Evolutionary conservation across 805 yeast genomes (phyloP).

Genomic region (Spathaspora girioi): DNA sequence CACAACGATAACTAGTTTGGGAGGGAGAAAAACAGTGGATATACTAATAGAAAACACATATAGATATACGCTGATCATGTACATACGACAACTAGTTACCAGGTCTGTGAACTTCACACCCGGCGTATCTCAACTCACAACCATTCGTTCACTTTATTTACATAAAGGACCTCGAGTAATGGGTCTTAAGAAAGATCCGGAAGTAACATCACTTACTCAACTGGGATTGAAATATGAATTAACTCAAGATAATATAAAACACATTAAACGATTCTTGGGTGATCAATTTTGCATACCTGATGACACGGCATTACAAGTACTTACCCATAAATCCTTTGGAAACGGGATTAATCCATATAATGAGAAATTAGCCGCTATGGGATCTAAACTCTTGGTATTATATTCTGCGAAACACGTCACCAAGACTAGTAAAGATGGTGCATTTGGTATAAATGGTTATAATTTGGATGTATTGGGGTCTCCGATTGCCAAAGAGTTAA

Average conservation of each 20-base stretch:
- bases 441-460: slow-evolving; percentile 40
- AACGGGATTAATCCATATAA: slow-evolving; percentile 88
- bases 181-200: slow-evolving; percentile 70
- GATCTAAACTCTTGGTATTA: slow-evolving; percentile 57
- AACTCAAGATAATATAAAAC: slow-evolving; percentile 43
- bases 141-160: slow-evolving; percentile 29
- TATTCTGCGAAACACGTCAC: slow-evolving; percentile 42
- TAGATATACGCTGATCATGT: neutral
- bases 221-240: slow-evolving; percentile 49
- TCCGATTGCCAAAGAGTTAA: slow-evolving; percentile 46
- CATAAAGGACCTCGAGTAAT: slow-evolving; percentile 56
- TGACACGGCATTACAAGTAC: slow-evolving; percentile 64
- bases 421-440: slow-evolving; percentile 21
- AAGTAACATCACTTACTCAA: slow-evolving; percentile 37
- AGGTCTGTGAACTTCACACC: neutral
- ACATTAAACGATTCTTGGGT: slow-evolving; percentile 46
- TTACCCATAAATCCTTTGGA: slow-evolving; percentile 93
- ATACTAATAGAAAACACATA: neutral
- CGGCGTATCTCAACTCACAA: neutral
- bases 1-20: neutral
- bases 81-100: slow-evolving; percentile 5
- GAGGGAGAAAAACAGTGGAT: neutral
- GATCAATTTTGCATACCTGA: slow-evolving; percentile 55
- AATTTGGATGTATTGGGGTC: slow-evolving; percentile 63
- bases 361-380: slow-evolving; percentile 76